Base-by-base conservation (phyloP, 352 stramenopile species). In the Aphanomyces astaci region DNA sequence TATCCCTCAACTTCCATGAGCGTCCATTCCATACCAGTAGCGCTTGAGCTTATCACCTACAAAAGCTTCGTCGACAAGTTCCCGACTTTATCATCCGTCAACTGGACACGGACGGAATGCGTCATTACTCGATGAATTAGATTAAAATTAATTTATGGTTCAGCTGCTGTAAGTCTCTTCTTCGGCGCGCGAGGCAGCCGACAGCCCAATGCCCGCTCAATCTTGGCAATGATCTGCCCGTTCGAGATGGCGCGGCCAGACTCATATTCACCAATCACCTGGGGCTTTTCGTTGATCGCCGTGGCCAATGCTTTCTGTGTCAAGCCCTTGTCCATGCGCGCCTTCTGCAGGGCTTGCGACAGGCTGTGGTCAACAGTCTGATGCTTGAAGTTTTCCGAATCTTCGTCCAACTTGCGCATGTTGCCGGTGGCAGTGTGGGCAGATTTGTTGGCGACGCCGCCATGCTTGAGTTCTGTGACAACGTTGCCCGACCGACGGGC, bases 261-360 rank as follows among this genome's bases (percentile, higher is more conserved):
- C 76, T 99, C 96, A 79, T 99, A 98, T 73, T 99, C 89, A 30
- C 84, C 92, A 30, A 99, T 93, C 17, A 99, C 82, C 75, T 98
- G 95, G 36, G 95, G 95, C 76, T 98, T 98, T 72, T 96, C 90
- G 73, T 96, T 97, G 66, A 97, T 95, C 57, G 80, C 73, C 15
- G 95, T 98, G 4, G 92, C 96, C 52, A 99, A 80, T 68, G 98
- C 86, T 75, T 99, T 98, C 84, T 99, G 96, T 27, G 94, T 98
- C 89, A 98, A 96, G 80, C 98, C 98, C 79, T 98, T 98, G 13
- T 89, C 95, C 66, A 83, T 95, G n/a, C 96, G 90, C 25, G 95
- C 96, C 77, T 98, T 95, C 79, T 95, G 91, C 27, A 99, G 89
- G 19, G 94, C 90, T 76, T 98, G 82, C 43, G 86, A 90, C 28